These are phyloP conservation scores for Amphichorda felina DNA, from an alignment of 2,329 filamentous ascomycete genomes.

Conservation along the genomic window DNA sequence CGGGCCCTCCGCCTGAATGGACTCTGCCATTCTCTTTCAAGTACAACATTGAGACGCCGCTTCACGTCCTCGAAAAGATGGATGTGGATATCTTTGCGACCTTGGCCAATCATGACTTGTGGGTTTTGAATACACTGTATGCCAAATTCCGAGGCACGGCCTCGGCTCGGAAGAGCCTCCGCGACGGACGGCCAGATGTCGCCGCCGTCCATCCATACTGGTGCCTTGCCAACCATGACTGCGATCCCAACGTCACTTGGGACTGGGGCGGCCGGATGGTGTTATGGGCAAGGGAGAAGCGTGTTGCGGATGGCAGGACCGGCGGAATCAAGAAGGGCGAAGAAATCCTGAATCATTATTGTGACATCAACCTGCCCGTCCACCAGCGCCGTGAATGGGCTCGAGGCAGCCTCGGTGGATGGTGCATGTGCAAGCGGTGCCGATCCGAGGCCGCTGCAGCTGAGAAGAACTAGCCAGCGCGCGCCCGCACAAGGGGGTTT, in stretches of 20 bases:
- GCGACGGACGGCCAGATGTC: constrained; percentile 76
- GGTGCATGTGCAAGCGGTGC: constrained; percentile 80
- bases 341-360: constrained; percentile 91
- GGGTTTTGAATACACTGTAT: constrained; percentile 86
- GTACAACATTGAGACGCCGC: constrained; percentile 60
- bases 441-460: constrained; percentile 47
- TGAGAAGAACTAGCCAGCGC: not conserved
- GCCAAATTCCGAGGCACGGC: constrained; percentile 90
- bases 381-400: constrained; percentile 82
- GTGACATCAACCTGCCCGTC: constrained; percentile 70
- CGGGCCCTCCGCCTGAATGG: constrained; percentile 46
- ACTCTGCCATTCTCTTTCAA: constrained; percentile 70
- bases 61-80: constrained; percentile 76
- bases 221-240: constrained; percentile 95
- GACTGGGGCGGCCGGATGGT: constrained; percentile 77
- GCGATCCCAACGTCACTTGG: constrained; percentile 90
- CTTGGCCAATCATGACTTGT: constrained; percentile 52
- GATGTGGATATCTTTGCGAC: constrained; percentile 62
- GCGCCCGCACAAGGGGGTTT: not conserved
- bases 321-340: constrained; percentile 65
- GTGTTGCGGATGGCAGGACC: constrained; percentile 35
- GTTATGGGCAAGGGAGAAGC: constrained; percentile 49
- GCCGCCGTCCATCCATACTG: constrained; percentile 91
- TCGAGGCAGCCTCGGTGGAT: constrained; percentile 72
- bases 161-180: constrained; percentile 65